Base-by-base conservation (phyloP, 2,329 filamentous ascomycete genomes). In the Cordyceps cicadae region DNA sequence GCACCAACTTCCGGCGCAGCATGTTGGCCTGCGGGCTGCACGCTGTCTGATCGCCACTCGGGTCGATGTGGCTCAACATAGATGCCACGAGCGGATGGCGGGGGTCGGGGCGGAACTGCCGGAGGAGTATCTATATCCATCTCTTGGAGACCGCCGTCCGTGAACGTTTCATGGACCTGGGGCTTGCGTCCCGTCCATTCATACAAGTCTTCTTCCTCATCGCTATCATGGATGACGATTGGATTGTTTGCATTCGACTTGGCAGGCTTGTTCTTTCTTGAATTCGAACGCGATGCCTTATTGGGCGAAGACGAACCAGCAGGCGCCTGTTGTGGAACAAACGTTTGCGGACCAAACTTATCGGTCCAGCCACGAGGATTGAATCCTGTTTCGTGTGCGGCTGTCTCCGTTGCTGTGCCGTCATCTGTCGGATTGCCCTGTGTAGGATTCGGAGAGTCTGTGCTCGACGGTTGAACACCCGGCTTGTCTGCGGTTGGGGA, bases 111-210 rank as follows among this genome's bases (percentile, higher is more conserved):
- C 9, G 46, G 67, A 58, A 64, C 73, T 67, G 62, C 65, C 41
- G 67, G 71, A 55, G 83, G 81, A 5, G 81, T 77, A 66, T 87
- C 85, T 55, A 87, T 86, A 64, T 87, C 85, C 85, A 87, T 87
- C 15, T 84, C 82, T 61, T 80, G 82, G 3, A 83, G 81, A 63
- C 80, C 84, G 63, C 80, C 84, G 41, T 76, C 76, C 12, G 70
- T 69, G 21, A 65, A 63, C 6, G 63, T 60, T 3, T 70, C 66
- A 29, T 69, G 68, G 14, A 66, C 62, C 41, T 72, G 69, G 6
- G 68, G 63, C 53, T 74, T 73, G 60, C 73, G 68, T 50, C 72
- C 71, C 45, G 68, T 63, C 72, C 73, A 70, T 45, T 73, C 64
- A 7, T 70, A 67, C 5, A 63, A 66, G 59, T 74, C 76, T 49